Conservation (phyloP, 1,139 yeast species). For the Suhomyces bokatorum region DNA sequence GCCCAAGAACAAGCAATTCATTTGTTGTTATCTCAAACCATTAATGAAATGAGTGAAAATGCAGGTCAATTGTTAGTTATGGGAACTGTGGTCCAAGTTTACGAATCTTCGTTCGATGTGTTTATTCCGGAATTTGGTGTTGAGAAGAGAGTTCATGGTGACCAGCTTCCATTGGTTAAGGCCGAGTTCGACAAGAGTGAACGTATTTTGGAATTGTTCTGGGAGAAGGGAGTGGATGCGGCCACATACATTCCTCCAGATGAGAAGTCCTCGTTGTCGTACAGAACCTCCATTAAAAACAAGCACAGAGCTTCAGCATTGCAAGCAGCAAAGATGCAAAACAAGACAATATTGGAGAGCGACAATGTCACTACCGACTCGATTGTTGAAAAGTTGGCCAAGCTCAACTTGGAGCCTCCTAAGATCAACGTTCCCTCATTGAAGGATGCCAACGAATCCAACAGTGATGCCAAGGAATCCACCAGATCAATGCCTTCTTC, state of each 20-base stretch:
- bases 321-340: conserved; percentile 64
- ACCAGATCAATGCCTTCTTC: conserved; percentile 32
- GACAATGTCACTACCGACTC: conserved; percentile 38
- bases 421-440: conserved; percentile 41
- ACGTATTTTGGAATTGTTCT: conserved; percentile 74
- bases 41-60: conserved; percentile 71
- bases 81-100: conserved; percentile 89
- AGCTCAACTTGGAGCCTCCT: conserved; percentile 57
- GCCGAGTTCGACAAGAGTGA: conserved; percentile 83
- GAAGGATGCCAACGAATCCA: conserved; percentile 9
- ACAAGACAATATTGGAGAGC: conserved; percentile 34
- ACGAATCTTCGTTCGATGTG: conserved; percentile 94
- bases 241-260: conserved; percentile 91
- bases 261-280: conserved; percentile 74
- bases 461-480: conserved; percentile 10
- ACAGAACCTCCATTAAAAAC: conserved; percentile 75
- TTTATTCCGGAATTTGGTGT: conserved; percentile 93
- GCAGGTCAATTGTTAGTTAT: conserved; percentile 81
- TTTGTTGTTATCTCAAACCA: conserved; percentile 77
- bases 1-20: conserved; percentile 97
- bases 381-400: conserved; percentile 48
- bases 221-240: conserved; percentile 91
- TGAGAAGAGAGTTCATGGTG: conserved; percentile 97
- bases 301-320: conserved; percentile 73
- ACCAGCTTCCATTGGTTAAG: conserved; percentile 86